A percentile compares a stretch with the other conserved stretches of the same genome.
Evolutionary conservation across 805 yeast genomes (phyloP).

Genomic region (Barnettozyma salicaria): DNA sequence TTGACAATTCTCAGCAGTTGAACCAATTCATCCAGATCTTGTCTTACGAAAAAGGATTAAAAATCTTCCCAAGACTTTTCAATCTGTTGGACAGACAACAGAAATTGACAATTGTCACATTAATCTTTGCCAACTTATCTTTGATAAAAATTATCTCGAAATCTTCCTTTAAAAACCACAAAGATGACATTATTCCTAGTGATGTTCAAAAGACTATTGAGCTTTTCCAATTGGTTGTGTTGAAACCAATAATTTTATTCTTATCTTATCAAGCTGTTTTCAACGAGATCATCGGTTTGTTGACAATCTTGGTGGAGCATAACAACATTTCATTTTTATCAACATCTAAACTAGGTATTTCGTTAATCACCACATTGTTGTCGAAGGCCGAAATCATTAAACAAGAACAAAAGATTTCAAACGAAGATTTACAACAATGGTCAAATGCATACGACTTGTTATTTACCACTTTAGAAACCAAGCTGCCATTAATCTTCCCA

Average conservation of each 20-base stretch:
- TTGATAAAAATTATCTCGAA: slow-evolving; percentile 69
- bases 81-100: slow-evolving; percentile 75
- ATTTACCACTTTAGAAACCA: slow-evolving; percentile 73
- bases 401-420: slow-evolving; percentile 60
- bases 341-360: slow-evolving; percentile 72
- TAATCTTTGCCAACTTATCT: slow-evolving; percentile 74
- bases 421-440: slow-evolving; percentile 52
- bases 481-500: slow-evolving; percentile 77
- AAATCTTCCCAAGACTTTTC: slow-evolving; percentile 81
- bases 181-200: slow-evolving; percentile 45
- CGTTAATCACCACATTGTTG: slow-evolving; percentile 81
- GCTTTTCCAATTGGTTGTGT: slow-evolving; percentile 69
- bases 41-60: slow-evolving; percentile 81
- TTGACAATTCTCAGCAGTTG: slow-evolving; percentile 46
- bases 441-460: slow-evolving; percentile 72
- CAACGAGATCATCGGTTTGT: slow-evolving; percentile 69
- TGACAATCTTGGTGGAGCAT: slow-evolving; percentile 63
- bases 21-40: slow-evolving; percentile 78
- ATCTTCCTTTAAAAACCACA: slow-evolving; percentile 71
- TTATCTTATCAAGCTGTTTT: slow-evolving; percentile 72
- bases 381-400: slow-evolving; percentile 88
- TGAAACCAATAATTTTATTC: slow-evolving; percentile 78
- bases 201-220: slow-evolving; percentile 58
- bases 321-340: slow-evolving; percentile 54
- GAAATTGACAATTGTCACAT: slow-evolving; percentile 67